Percentiles rank a stretch among this genome's conserved stretches.
Conservation (phyloP, 345 rosid species). For the Turnera subulata region DNA sequence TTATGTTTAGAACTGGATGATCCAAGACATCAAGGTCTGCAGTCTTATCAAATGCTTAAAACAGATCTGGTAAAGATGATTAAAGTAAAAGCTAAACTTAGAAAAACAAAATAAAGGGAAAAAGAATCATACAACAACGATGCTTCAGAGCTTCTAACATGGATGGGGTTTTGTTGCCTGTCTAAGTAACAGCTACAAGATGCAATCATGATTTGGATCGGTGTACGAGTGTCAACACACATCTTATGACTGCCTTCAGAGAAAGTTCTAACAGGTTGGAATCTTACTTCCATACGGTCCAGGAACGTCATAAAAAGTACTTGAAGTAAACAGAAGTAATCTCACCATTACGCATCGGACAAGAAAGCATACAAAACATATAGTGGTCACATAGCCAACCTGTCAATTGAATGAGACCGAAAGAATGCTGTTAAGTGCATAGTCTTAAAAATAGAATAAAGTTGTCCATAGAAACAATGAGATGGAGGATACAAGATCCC, state of each 20-base stretch:
- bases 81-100: constrained; percentile 5
- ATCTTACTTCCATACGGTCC: neutral
- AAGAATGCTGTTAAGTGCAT: neutral
- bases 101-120: neutral
- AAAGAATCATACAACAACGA: neutral
- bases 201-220: neutral
- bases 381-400: constrained; percentile 95
- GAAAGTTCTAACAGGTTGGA: neutral
- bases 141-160: too few species aligned
- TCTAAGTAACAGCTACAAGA: neutral
- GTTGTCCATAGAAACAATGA: too few species aligned
- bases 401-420: constrained; percentile 30
- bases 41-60: constrained; percentile 74
- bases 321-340: neutral
- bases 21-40: constrained; percentile 78
- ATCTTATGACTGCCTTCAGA: neutral
- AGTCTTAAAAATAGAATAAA: too few species aligned
- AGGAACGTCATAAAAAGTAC: neutral
- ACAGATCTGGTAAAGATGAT: constrained; percentile 49
- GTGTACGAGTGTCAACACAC: neutral
- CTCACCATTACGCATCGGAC: constrained; percentile 87
- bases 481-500: too few species aligned
- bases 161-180: too few species aligned
- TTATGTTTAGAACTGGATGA: constrained; percentile 79
- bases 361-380: constrained; percentile 88